Percentiles rank a stretch among this genome's conserved stretches.
Conservation (phyloP, 2,329 filamentous ascomycete genomes). For the Tolypocladium cylindrosporum region DNA sequence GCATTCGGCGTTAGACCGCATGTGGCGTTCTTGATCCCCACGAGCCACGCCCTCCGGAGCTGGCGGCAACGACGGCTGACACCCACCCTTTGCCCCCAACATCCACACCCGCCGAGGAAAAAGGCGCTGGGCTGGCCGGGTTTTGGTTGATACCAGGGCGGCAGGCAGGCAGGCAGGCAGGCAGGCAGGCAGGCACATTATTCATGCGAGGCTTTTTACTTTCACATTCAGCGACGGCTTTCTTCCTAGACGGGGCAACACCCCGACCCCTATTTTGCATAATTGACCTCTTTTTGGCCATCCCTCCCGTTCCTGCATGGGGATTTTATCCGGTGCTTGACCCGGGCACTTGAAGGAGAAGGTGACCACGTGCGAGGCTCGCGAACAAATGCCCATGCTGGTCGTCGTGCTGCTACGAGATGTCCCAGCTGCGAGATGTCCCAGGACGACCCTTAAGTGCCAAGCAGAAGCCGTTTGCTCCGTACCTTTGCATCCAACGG, state of each 20-base stretch:
- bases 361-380: neutral
- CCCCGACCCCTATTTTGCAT: neutral
- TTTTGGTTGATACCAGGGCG: neutral
- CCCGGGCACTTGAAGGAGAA: neutral
- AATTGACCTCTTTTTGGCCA: neutral
- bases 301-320: neutral
- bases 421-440: neutral
- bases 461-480: neutral
- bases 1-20: neutral
- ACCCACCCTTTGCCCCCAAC: neutral
- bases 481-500: neutral
- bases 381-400: neutral
- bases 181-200: neutral
- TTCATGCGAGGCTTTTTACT: neutral
- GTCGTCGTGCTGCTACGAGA: neutral
- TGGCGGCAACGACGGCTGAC: neutral
- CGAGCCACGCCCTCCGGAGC: neutral
- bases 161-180: neutral
- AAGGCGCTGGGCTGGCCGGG: neutral
- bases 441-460: neutral
- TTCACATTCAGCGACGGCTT: neutral
- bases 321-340: neutral
- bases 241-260: neutral
- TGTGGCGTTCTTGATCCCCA: neutral
- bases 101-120: neutral